These are phyloP conservation scores for Aspergillus pseudoterreus DNA, from an alignment of 2,329 filamentous ascomycete species.

Conservation along the genomic window DNA sequence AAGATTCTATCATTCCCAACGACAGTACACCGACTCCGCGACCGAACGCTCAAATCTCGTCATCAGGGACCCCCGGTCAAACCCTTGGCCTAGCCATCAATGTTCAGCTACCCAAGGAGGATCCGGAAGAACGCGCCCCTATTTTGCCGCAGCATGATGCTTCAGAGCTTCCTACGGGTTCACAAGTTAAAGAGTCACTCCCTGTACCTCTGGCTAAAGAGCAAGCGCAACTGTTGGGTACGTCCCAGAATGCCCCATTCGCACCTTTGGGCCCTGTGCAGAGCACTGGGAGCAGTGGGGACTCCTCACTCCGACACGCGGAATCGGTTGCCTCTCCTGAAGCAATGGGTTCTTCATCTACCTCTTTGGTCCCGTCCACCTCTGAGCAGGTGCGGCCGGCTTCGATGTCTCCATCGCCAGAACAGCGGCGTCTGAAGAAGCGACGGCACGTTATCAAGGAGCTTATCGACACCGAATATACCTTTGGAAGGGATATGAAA, in stretches of 20 bases:
- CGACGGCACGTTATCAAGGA: slow-evolving; percentile 86
- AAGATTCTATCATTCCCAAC: background rate
- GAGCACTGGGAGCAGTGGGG: slow-evolving; percentile 33
- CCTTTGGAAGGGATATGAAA: slow-evolving; percentile 92
- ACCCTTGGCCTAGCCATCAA: slow-evolving; percentile 46
- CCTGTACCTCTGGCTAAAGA: background rate
- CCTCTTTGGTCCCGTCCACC: slow-evolving; percentile 33
- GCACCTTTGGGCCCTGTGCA: slow-evolving; percentile 21
- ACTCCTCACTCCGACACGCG: slow-evolving; percentile 32
- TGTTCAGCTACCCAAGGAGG: slow-evolving; percentile 28
- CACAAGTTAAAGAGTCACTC: slow-evolving; percentile 10
- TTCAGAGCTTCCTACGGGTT: slow-evolving; percentile 6
- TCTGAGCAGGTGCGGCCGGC: slow-evolving; percentile 21
- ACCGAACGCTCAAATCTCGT: slow-evolving; percentile 11
- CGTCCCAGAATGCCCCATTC: slow-evolving; percentile 9
- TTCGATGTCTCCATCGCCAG: slow-evolving; percentile 32
- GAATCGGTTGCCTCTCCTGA: slow-evolving; percentile 27
- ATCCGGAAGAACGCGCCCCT: slow-evolving; percentile 24
- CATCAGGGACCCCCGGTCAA: slow-evolving; percentile 24
- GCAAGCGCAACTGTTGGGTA: slow-evolving; percentile 13
- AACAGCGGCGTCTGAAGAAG: slow-evolving; percentile 62
- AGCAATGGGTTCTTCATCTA: slow-evolving; percentile 34
- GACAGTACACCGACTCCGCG: slow-evolving; percentile 26
- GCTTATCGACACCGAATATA: slow-evolving; percentile 85
- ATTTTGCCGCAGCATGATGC: slow-evolving; percentile 32